A percentile compares a stretch with the other conserved stretches of the same genome.
These are phyloP conservation scores for Rhynchospora breviuscula DNA, from an alignment of 176 grass and related monocot species.

Conservation along the genomic window DNA sequence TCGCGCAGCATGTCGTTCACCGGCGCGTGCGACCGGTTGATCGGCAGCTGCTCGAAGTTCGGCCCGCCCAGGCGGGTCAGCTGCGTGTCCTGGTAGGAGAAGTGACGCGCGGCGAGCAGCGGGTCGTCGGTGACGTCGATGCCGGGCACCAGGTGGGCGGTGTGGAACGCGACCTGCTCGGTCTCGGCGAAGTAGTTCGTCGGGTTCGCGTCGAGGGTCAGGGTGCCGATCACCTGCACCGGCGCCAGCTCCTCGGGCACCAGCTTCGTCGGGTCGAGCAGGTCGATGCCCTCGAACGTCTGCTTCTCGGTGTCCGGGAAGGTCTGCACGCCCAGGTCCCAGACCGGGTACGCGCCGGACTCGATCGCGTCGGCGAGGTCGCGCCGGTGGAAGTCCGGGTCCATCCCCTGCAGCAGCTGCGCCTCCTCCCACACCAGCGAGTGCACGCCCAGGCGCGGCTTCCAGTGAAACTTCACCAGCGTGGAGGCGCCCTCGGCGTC, in stretches of 20 bases:
- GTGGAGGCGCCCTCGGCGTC: neutral
- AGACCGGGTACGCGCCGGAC: neutral
- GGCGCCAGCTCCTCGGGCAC: neutral
- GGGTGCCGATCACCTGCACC: neutral
- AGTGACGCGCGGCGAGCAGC: too few relatives aligned
- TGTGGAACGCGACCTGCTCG: constrained; percentile 7
- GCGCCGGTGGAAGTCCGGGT: neutral
- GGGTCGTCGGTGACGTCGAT: neutral
- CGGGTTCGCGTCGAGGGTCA: neutral
- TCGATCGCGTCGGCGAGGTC: neutral
- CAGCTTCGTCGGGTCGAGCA: neutral
- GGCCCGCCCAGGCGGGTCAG: too few relatives aligned
- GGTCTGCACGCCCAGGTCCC: neutral
- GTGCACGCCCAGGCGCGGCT: neutral
- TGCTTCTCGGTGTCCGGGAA: neutral
- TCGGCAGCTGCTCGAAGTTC: too few relatives aligned
- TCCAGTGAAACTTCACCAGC: constrained; percentile 3
- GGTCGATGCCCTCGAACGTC: neutral
- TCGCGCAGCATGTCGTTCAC: too few relatives aligned
- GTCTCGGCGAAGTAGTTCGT: constrained; percentile 1
- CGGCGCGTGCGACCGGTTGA: too few relatives aligned
- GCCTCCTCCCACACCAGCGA: neutral
- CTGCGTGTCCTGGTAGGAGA: too few relatives aligned
- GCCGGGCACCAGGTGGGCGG: neutral
- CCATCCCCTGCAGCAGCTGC: neutral